Percentiles rank a stretch among this genome's conserved stretches.
Conservation (phyloP, 306 rosid genomes). For the Ceratonia siliqua region DNA sequence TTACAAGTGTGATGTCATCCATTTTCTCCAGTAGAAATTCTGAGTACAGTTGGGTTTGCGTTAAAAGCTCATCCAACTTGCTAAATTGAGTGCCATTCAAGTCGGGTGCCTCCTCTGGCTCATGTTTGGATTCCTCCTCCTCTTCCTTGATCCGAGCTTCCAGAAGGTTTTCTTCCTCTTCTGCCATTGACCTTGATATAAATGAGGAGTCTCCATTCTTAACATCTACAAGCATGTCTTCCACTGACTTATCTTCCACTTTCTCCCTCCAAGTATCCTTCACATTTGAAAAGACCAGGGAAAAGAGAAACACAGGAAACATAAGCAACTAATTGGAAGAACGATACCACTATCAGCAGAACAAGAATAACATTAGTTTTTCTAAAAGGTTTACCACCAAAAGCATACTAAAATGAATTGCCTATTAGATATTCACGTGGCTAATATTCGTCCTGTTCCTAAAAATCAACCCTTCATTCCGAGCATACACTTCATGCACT, state of each 20-base stretch:
- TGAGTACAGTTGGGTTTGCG: constrained; percentile 77
- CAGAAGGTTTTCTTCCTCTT: constrained; percentile 67
- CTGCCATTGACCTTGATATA: constrained; percentile 47
- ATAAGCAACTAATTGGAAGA: not conserved
- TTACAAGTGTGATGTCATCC: constrained; percentile 83
- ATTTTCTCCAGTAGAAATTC: constrained; percentile 92
- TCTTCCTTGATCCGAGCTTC: constrained; percentile 66
- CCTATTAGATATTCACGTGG: not conserved
- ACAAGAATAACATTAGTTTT: not conserved
- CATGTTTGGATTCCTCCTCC: constrained; percentile 34
- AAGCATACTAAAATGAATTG: not conserved
- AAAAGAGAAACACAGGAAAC: not conserved
- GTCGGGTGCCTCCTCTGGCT: constrained; percentile 34
- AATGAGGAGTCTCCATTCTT: constrained; percentile 49
- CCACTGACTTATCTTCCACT: constrained; percentile 45
- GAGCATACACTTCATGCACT: not conserved
- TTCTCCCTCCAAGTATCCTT: constrained; percentile 52
- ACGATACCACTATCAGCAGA: not conserved
- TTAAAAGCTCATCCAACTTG: constrained; percentile 89
- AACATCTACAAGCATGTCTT: constrained; percentile 37
- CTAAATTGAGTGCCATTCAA: constrained; percentile 67
- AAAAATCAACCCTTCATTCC: not conserved
- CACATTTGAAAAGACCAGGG: not conserved
- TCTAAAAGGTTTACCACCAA: not conserved
- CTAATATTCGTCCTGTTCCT: not conserved